Evolutionary conservation across 2,329 filamentous ascomycete species (phyloP), one percentile per base, ranked within the genome.

Genomic region (Macroventuria anomochaeta): DNA sequence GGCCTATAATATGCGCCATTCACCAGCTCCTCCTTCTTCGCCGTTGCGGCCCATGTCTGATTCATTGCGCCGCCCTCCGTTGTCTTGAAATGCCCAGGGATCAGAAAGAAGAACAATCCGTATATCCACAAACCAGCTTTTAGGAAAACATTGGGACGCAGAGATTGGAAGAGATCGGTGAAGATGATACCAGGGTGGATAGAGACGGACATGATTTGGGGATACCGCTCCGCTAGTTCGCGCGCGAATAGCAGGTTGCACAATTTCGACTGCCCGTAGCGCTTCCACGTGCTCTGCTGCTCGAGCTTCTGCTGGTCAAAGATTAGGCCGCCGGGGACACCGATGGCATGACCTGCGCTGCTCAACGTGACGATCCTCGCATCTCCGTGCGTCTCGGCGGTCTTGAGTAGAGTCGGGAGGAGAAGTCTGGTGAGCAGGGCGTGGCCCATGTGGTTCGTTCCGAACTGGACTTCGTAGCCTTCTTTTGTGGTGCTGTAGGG

Each of bases 381-480:
- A 46, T 81, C 79, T 3, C 72, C 62, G 12, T 62, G 67, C 17
- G 68, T 17, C 47, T 73, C 59, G 5, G 77, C 76, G 0, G 80
- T 81, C 13, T 70, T 57, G 8, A 75, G 68, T 41, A 83, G 62
- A 0, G 65, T 70, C 1, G 78, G 79, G 1, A 81, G 63, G 0
- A 83, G 72, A 2, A 80, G 70, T 31, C 77, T 78, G 7, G 75
- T 80, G 11, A 82, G 61, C 0, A 82, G 71, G 3, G 79, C 77
- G 56, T 81, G 80, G n/a, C 79, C 81, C 56, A 82, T 67, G 67
- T 82, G 77, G 58, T 83, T 82, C 8, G 77, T 81, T 26, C 78
- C 81, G 51, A 82, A 78, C 44, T 81, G 79, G 26, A 78, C 72
- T 62, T 83, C 80, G 56, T 80, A 81, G 36, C 78, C 79, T 36